phyloP scores from a whole-genome alignment of 768 basidiomycete genomes.

The Calocybe indica region DNA sequence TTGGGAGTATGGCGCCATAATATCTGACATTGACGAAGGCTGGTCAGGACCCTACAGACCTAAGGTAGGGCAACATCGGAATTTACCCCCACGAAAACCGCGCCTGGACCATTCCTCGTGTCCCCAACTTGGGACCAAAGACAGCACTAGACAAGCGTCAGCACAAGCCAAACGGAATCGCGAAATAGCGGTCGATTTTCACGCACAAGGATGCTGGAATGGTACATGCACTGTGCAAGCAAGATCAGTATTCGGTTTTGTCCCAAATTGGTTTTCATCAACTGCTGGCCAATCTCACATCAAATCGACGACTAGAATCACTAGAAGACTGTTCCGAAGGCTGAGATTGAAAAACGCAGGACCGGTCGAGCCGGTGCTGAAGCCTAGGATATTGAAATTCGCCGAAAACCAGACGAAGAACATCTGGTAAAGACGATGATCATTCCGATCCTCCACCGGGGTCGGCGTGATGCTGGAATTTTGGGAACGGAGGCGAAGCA shows the following conservation, averaged over 20 bases:
- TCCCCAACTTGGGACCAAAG: constrained; percentile 77
- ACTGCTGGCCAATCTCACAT: constrained; percentile 27
- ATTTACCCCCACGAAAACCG: constrained; percentile 24
- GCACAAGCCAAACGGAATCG: no score
- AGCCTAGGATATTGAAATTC: constrained; percentile 62
- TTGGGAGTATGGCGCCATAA: constrained; percentile 47
- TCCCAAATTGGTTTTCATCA: background rate
- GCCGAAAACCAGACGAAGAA: constrained; percentile 73
- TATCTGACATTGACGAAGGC: constrained; percentile 29
- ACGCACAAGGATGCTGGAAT: constrained; percentile 60
- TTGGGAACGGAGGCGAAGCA: background rate
- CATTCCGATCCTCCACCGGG: constrained; percentile 39
- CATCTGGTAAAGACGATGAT: constrained; percentile 56
- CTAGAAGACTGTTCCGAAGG: constrained; percentile 44
- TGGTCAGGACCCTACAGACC: background rate
- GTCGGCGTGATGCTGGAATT: constrained; percentile 46
- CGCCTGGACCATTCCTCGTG: constrained; percentile 74
- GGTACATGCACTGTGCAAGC: constrained; percentile 27
- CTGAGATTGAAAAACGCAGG: constrained; percentile 52
- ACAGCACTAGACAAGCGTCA: constrained; percentile 31
- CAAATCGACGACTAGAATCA: constrained; percentile 34
- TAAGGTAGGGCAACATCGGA: background rate
- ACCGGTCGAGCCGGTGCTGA: constrained; percentile 56
- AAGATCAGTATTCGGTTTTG: background rate
- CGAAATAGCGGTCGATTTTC: background rate